These are phyloP conservation scores for Phytophthora idaei DNA, from an alignment of 352 stramenopile species.

Conservation along the genomic window DNA sequence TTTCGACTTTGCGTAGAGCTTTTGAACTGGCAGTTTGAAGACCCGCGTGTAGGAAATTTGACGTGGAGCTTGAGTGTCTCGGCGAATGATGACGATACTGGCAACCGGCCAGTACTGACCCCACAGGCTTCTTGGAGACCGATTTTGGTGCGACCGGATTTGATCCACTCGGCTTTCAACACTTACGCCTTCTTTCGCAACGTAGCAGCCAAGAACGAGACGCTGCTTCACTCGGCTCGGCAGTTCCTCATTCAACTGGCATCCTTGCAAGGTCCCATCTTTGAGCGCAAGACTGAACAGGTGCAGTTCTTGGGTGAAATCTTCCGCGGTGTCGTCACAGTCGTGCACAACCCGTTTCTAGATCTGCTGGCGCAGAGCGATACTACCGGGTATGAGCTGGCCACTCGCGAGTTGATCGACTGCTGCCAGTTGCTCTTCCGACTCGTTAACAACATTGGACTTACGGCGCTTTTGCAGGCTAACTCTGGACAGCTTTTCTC, in stretches of 20 bases:
- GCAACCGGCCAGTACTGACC: constrained; percentile 48
- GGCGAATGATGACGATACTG: constrained; percentile 32
- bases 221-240: constrained; percentile 72
- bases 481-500: constrained; percentile 52
- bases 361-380: constrained; percentile 69
- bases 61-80: constrained; percentile 67
- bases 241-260: constrained; percentile 85
- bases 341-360: constrained; percentile 79
- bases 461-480: constrained; percentile 54
- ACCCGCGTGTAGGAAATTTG: constrained; percentile 61
- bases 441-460: constrained; percentile 76
- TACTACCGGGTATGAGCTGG: constrained; percentile 67
- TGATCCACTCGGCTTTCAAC: constrained; percentile 88
- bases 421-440: constrained; percentile 83
- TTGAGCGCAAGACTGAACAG: constrained; percentile 62
- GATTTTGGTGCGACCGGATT: constrained; percentile 65
- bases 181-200: constrained; percentile 84
- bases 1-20: constrained; percentile 82
- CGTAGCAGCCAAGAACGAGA: constrained; percentile 70
- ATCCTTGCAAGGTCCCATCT: constrained; percentile 76
- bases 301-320: constrained; percentile 75
- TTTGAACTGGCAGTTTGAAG: constrained; percentile 80
- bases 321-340: constrained; percentile 62
- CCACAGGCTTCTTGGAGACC: constrained; percentile 73
- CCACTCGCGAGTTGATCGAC: constrained; percentile 83